Base-by-base conservation (phyloP, 2,329 filamentous ascomycete genomes). In the Trichoderma sp. region DNA sequence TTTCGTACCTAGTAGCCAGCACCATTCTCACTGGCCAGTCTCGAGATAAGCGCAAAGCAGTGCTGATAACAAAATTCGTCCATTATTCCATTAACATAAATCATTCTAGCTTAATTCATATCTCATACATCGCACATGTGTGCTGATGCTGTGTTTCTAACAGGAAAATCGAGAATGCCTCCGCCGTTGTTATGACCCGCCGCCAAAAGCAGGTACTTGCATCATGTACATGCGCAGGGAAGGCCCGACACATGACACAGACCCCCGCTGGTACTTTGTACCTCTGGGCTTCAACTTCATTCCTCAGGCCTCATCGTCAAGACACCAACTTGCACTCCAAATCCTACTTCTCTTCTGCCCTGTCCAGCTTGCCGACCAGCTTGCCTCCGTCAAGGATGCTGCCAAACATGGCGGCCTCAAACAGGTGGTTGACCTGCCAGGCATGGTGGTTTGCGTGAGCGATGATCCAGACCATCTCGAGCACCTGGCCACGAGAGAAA, bases 361-460 rank as follows among this genome's bases (percentile, higher is more conserved):
- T 69, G 58, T 77, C 76, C 3, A 77, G 71, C 66, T 78, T 77
- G 46, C 76, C 76, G 6, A 71, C 72, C 58, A 78, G 43, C 24
- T 71, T 70, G 5, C 76, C 76, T 0, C 74, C 73, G 30, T 77
- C 76, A 2, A 77, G 72, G 30, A 78, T 73, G 13, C 76, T 77
- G 18, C 76, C 76, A 72, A 77, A 78, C 76, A 78, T 78, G 54
- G 76, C 76, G 4, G 76, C 76, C 60, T 77, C 76, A 14, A 78
- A 77, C 10, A 78, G 28, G 16, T 73, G 72, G 37, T 77, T 77
- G 2, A 78, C 71, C 58, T 77, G 76, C 76, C 76, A 77, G 32
- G 76, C 76, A 34, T 74, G 72, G 37, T 71, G 72, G n/a, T 32
- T 70, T 4, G 72, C 72, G 60, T 74, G 72, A 8, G 72, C 70